phyloP scores from a whole-genome alignment of 1,139 yeast genomes.

The Lodderomyces oxycetoniae region DNA sequence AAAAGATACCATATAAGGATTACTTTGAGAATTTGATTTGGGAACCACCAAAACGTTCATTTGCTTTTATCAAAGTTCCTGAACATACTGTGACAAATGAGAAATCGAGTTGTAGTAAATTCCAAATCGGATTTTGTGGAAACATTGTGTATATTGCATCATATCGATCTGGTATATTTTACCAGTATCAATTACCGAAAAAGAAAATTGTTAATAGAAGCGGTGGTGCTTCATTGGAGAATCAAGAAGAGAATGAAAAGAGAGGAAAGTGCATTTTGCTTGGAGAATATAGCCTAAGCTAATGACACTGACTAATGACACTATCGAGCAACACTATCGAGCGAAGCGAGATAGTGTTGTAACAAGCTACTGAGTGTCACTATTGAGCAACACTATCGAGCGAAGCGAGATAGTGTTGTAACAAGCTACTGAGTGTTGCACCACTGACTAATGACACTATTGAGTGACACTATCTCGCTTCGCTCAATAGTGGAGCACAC shows the following conservation, averaged over 20 bases:
- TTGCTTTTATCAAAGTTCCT: slow-evolving; percentile 39
- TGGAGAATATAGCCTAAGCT: too few relatives aligned
- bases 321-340: neutral
- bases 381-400: too few relatives aligned
- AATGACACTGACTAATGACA: too few relatives aligned
- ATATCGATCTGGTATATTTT: slow-evolving; percentile 36
- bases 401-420: too few relatives aligned
- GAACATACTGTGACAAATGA: slow-evolving; percentile 21
- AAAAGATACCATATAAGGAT: slow-evolving; percentile 39
- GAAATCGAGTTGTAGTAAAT: slow-evolving; percentile 14
- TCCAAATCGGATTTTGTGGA: slow-evolving; percentile 38
- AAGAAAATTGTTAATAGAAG: slow-evolving; percentile 5
- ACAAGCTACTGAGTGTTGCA: too few relatives aligned
- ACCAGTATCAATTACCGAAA: slow-evolving; percentile 36
- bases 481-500: too few relatives aligned
- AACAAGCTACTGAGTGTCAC: too few relatives aligned
- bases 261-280: slow-evolving; percentile 26
- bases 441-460: too few relatives aligned
- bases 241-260: slow-evolving; percentile 20
- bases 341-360: too few relatives aligned
- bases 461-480: too few relatives aligned
- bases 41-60: slow-evolving; percentile 44
- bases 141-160: slow-evolving; percentile 36
- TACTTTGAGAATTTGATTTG: slow-evolving; percentile 41
- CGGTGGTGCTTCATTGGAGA: neutral